Evolutionary conservation across 805 yeast genomes (phyloP), one percentile per base, ranked within the genome.

Genomic region (Candida hungchunana): DNA sequence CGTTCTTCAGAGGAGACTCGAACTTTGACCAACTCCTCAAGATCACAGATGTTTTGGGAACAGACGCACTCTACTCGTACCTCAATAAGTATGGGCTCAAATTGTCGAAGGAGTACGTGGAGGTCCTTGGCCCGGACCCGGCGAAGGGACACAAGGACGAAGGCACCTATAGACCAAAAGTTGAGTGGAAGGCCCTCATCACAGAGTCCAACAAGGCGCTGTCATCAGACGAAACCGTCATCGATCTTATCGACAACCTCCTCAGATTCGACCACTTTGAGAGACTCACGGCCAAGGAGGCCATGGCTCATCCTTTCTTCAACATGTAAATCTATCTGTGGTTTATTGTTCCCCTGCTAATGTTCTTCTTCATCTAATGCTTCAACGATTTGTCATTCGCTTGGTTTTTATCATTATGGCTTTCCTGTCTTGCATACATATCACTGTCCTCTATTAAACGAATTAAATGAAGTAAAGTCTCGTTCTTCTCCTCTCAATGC

Each of bases 21-120:
- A 88, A 89, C 59, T 82, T 83, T 28, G 96, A 89, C 60, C 97
- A 89, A 59, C 67, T 89, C 48, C 87, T 89, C 32, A 90, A 89
- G 58, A 89, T 89, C 46, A 88, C 85, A 5, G 74, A 87, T 47
- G 88, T 89, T 1, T 64, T 89, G 50, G 97, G 97, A 3, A 84
- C 95, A 1, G 89, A 83, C 36, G 86, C 80, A 40, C 68, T 89
- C 41, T 72, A 74, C 59, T 65, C 64, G 26, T 89, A 88, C 57
- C 63, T 84, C 50, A 58, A 66, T 23, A 87, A 81, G 59, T 89
- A 89, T 56, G 76, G 80, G 21, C 65, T 89, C 37, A 71, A 69
- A 37, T 65, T 89, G 43, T 80, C 88, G 37, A 66, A 70, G 24
- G 95, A 88, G 55, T 87, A 83, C 58, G 82, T 80, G 48, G 83